Base-by-base conservation (phyloP, 768 basidiomycete species). In the Boletus patriciae region DNA sequence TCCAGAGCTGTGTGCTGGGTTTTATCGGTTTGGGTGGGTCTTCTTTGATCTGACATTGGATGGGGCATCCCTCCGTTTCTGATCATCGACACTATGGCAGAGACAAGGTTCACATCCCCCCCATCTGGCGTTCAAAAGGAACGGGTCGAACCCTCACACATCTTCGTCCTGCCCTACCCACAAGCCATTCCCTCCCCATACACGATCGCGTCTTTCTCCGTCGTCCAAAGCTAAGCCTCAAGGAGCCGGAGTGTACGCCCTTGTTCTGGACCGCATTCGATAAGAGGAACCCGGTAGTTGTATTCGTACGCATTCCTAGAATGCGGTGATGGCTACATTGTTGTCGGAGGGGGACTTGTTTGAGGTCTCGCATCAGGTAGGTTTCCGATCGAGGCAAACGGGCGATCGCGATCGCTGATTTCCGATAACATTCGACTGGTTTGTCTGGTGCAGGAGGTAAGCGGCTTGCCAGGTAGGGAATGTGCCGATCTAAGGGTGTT, bases 121-220 rank as follows among this genome's bases (percentile, higher is more conserved):
- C 92, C 92, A 0, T 92, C 90, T 1, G 91, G 91, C 3, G 92
- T 94, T 3, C 93, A 95, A 70, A 95, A 95, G 66, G 93, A 94
- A 62, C 83, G 92, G 15, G 94, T 94, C 60, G 75, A 82, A 59
- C 85, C 92, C 0, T 76, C 74, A n/a, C 86, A 95, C 70, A 92
- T 95, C 48, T 95, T 94, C 61, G 92, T 94, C 7, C 78, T 94
- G 27, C 88, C 91, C 0, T 94, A 83, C 66, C 88, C 88, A 0
- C 87, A 87, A 67, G 69, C 78, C 1, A 36, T 25, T 2, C 77
- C 83, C 2, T 80, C 84, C 37, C 85, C 83, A 2, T 80, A 86
- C 60, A 77, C 83, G 86, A 90, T 66, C 81, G 92, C 50, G 77
- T 86, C 52, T 92, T 93, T 71, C 81, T 94, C 49, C 83, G 92